phyloP scores from a whole-genome alignment of 495 filamentous ascomycete species.

The Tetracladium setigerum region DNA sequence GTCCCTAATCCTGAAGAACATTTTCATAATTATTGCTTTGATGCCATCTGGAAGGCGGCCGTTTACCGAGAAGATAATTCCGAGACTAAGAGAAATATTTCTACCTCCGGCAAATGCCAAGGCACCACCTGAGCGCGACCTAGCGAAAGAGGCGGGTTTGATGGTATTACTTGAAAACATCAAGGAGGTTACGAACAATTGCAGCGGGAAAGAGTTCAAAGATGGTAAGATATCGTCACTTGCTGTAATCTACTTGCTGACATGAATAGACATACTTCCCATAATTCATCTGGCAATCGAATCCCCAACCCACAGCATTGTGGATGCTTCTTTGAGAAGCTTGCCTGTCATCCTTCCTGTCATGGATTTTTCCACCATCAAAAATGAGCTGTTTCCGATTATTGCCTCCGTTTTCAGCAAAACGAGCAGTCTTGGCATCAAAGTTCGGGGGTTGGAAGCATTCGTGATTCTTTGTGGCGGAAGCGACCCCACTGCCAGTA shows the following conservation, averaged over 20 bases:
- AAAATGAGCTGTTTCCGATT: constrained; percentile 89
- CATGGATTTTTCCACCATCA: constrained; percentile 91
- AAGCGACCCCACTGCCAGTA: constrained; percentile 30
- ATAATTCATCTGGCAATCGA: constrained; percentile 76
- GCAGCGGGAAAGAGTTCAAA: constrained; percentile 87
- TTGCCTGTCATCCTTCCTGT: constrained; percentile 68
- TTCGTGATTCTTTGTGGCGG: constrained; percentile 87
- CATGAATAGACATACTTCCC: constrained; percentile 65
- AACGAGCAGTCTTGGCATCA: constrained; percentile 88
- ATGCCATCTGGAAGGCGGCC: constrained; percentile 68
- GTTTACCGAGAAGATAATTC: constrained; percentile 77
- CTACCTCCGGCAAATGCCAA: constrained; percentile 41
- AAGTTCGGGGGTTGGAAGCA: constrained; percentile 82
- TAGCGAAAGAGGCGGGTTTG: constrained; percentile 78
- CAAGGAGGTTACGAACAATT: constrained; percentile 64
- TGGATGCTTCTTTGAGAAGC: constrained; percentile 73
- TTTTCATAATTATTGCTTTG: constrained; percentile 76
- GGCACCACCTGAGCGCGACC: constrained; percentile 57
- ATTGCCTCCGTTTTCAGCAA: constrained; percentile 84
- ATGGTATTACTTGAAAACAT: constrained; percentile 86
- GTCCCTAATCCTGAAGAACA: constrained; percentile 75
- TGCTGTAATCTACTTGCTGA: neutral
- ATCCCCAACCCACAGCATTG: constrained; percentile 77
- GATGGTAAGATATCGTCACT: constrained; percentile 50
- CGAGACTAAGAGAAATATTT: constrained; percentile 78